These are phyloP conservation scores for Chrysopogon serrulatus DNA, from an alignment of 176 grass and related monocot genomes.

Conservation along the genomic window DNA sequence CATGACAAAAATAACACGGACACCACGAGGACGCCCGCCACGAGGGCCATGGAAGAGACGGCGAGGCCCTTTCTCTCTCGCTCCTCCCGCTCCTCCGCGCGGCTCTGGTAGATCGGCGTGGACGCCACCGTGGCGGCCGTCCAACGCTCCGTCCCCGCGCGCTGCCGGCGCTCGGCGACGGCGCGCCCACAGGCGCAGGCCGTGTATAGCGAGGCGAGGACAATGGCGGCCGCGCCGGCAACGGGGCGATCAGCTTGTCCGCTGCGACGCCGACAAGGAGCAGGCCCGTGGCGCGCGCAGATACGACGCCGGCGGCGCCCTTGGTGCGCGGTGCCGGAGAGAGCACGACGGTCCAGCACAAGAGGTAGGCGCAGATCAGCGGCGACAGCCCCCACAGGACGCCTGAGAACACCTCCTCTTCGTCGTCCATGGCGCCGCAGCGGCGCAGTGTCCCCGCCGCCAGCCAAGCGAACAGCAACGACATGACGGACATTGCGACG, in stretches of 20 bases:
- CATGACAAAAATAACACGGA: neutral
- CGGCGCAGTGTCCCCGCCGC: neutral
- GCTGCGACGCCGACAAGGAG: neutral
- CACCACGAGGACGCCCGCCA: neutral
- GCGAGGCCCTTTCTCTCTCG: fast-evolving
- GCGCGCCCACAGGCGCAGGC: neutral
- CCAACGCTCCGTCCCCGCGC: neutral
- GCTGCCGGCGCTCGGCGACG: neutral
- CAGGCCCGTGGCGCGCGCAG: neutral
- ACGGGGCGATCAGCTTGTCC: neutral
- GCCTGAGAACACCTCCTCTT: neutral
- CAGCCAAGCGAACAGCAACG: neutral
- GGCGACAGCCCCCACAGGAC: neutral
- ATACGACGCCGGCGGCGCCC: neutral
- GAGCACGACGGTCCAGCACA: neutral
- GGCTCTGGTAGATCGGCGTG: neutral
- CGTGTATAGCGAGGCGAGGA: neutral
- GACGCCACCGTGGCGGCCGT: neutral
- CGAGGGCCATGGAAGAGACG: neutral
- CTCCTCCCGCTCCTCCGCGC: neutral
- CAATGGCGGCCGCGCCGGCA: neutral
- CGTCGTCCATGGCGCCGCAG: neutral
- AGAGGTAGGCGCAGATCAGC: neutral
- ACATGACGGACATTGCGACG: neutral
- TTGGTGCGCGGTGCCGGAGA: too few relatives aligned